A percentile compares a stretch with the other conserved stretches of the same genome.
Evolutionary conservation across 345 rosid genomes (phyloP).

Genomic region (Eucalyptus regnans): DNA sequence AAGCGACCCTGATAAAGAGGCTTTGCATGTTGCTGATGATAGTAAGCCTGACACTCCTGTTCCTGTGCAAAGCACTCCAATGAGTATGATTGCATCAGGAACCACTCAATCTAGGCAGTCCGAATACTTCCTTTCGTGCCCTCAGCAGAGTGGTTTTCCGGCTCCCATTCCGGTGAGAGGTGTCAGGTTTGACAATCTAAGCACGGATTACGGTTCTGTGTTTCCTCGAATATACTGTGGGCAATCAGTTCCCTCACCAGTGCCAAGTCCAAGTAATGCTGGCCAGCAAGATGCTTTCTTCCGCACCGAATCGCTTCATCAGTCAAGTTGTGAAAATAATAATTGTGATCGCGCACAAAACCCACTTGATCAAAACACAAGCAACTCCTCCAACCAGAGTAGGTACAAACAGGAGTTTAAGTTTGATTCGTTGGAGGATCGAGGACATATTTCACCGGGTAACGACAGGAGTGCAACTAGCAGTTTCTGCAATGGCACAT

Average conservation of each 20-base stretch:
- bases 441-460: slow-evolving; percentile 33
- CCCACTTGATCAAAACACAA: slow-evolving; percentile 19
- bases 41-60: slow-evolving; percentile 18
- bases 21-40: slow-evolving; percentile 3
- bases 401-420: slow-evolving; percentile 14
- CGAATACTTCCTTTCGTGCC: slow-evolving; percentile 23
- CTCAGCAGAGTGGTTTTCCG: slow-evolving; percentile 29
- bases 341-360: slow-evolving; percentile 23
- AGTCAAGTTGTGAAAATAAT: slow-evolving; percentile 18
- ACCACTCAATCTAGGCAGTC: slow-evolving; percentile 17
- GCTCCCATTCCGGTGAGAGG: slow-evolving; percentile 35
- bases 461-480: slow-evolving; percentile 57
- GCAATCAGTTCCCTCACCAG: slow-evolving; percentile 25
- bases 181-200: slow-evolving; percentile 10
- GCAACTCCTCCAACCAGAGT: slow-evolving; percentile 14
- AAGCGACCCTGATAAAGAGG: slow-evolving; percentile 9
- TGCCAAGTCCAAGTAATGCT: slow-evolving; percentile 43
- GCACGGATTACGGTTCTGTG: slow-evolving; percentile 25
- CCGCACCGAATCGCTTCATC: slow-evolving; percentile 18
- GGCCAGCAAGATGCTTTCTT: slow-evolving; percentile 39
- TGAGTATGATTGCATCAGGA: slow-evolving; percentile 17
- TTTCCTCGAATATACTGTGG: slow-evolving; percentile 14
- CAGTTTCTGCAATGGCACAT: slow-evolving; percentile 45
- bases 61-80: slow-evolving; percentile 30
- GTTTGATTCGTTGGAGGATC: slow-evolving; percentile 33